Conservation (phyloP, 176 grass and related monocot genomes). For the Rhynchospora breviuscula region DNA sequence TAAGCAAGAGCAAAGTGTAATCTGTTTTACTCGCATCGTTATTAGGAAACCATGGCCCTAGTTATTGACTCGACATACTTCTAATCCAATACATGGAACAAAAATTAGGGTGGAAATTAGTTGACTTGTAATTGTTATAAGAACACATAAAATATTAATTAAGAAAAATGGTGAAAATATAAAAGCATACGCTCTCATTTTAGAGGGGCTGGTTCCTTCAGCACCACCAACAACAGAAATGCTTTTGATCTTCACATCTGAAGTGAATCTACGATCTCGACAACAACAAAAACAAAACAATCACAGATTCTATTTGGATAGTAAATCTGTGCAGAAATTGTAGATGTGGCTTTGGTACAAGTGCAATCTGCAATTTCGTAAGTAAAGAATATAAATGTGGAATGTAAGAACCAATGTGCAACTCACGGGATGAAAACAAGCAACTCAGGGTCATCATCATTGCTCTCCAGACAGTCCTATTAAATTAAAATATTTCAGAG, state of each 20-base stretch:
- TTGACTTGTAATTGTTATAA: background rate
- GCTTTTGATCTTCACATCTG: slow-evolving; percentile 97
- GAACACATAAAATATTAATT: background rate
- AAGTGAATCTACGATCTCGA: slow-evolving; percentile 66
- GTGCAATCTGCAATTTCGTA: background rate
- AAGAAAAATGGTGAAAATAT: background rate
- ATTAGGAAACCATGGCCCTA: slow-evolving; percentile 3
- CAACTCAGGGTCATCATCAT: slow-evolving; percentile 92
- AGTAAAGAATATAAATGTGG: background rate
- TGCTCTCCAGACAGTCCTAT: slow-evolving; percentile 93
- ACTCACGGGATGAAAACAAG: slow-evolving; percentile 99
- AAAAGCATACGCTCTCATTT: slow-evolving; percentile 87
- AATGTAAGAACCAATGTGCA: slow-evolving; percentile 29
- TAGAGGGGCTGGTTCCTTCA: slow-evolving; percentile 89
- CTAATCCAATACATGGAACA: background rate
- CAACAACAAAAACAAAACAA: slow-evolving; percentile 17
- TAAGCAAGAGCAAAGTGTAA: slow-evolving; percentile 15
- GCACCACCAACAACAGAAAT: slow-evolving; percentile 92
- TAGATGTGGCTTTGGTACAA: background rate
- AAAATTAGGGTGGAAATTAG: slow-evolving; percentile 14
- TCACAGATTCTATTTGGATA: background rate
- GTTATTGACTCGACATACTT: background rate
- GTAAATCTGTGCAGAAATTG: background rate
- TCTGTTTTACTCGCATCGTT: slow-evolving; percentile 19
- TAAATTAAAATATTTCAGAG: slow-evolving; percentile 8